Evolutionary conservation across 192 early-diverging fungal genomes (phyloP), one percentile per base, ranked within the genome.

Genomic region (Coemansia sp.): DNA sequence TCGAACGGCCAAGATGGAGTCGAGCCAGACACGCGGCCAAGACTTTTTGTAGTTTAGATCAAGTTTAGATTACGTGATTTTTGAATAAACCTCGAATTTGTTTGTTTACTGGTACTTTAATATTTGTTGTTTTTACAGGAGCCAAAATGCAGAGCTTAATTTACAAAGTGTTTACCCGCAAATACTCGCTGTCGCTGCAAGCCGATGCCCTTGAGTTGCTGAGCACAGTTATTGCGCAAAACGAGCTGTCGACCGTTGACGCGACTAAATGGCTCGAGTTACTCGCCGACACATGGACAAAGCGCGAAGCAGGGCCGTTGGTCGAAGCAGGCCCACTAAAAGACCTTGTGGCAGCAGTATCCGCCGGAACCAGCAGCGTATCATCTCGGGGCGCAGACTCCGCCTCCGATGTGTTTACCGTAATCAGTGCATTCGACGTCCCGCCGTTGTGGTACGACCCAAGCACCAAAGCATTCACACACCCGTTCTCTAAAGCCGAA

Each of bases 1-100:
- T 0, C 84, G 92, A 19, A 94, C 93, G 0, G 96, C 96, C n/a
- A 95, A 94, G 78, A 96, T 98, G 95, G 70, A 74, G 24, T 66
- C 71, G 7, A 55, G 65, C 3, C 59, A 69, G 48, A 64, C 64
- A 16, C 68, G 65, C 32, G 77, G 75, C 9, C 75, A 78, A 19
- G 65, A 72, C 47, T 22, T 38, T 9, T 54, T 78, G 4, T 71
- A 55, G 19, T 18, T 20, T 9, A 49, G 19, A 49, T 49, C n/a
- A 19, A 49, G 18, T 19, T 49, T 9, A 4, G 13, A 18, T 47
- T 13, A 11, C 43, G 14, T 47, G 43, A n/a, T 47, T 18, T 22
- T 47, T 47, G 14, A 3, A 4, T 47, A 13, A 14, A 47, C 4
- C 11, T 6, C 43, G 26, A 27, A 47, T 14, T 13, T n/a, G 4